Percentiles rank a stretch among this genome's conserved stretches.
phyloP scores from a whole-genome alignment of 257 asterid species.

The Mentha longifolia region DNA sequence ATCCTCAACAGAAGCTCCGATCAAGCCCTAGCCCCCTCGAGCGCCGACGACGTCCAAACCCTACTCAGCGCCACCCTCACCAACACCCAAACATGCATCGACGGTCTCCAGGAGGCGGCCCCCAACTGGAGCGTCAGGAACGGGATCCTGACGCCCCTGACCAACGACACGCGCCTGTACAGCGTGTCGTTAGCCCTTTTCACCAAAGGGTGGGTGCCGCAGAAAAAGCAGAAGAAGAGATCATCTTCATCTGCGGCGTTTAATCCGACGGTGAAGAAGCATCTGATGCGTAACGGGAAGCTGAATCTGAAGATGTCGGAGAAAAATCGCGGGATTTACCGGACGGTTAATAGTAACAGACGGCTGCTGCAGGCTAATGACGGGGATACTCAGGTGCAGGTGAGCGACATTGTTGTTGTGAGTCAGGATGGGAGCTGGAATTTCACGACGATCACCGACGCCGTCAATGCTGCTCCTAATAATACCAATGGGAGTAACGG shows the following conservation, averaged over 20 bases:
- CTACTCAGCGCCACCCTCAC: slow-evolving; percentile 73
- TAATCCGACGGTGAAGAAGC: neutral
- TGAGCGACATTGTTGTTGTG: slow-evolving; percentile 61
- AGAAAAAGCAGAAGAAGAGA: slow-evolving; percentile 27
- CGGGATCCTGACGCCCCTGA: slow-evolving; percentile 53
- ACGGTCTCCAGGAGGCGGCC: slow-evolving; percentile 59
- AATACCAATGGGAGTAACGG: slow-evolving; percentile 52
- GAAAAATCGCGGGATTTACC: slow-evolving; percentile 37
- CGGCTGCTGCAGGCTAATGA: slow-evolving; percentile 51
- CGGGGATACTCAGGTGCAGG: slow-evolving; percentile 38
- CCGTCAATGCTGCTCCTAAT: slow-evolving; percentile 63
- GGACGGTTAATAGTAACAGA: slow-evolving; percentile 42
- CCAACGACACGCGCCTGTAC: slow-evolving; percentile 64
- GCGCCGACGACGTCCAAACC: slow-evolving; percentile 69
- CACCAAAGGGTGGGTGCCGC: slow-evolving; percentile 69
- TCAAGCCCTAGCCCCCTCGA: slow-evolving; percentile 34
- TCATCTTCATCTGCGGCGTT: neutral
- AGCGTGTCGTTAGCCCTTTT: slow-evolving; percentile 69
- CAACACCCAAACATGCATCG: slow-evolving; percentile 69
- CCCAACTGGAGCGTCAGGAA: slow-evolving; percentile 61
- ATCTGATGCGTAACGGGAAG: slow-evolving; percentile 3
- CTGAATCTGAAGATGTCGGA: slow-evolving; percentile 42
- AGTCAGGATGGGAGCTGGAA: slow-evolving; percentile 61
- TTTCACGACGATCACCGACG: slow-evolving; percentile 63
- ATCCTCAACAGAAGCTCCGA: slow-evolving; percentile 40